Base-by-base conservation (phyloP, 108 stramenopile species). In the Nannochloropsis oceanica region DNA sequence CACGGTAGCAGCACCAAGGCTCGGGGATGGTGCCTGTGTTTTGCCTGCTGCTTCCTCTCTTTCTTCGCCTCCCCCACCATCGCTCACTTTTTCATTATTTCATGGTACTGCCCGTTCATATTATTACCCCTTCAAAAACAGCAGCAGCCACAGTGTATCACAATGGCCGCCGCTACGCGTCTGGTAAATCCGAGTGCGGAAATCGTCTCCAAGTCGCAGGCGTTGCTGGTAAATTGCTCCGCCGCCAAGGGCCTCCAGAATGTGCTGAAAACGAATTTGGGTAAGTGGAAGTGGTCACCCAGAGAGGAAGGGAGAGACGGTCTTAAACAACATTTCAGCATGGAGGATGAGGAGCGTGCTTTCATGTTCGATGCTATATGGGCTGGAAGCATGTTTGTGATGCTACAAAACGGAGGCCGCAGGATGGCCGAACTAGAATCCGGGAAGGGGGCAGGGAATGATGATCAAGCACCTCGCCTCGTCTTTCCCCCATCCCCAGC, bases 101-200 rank as follows among this genome's bases (percentile, higher is more conserved):
- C 59, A 7, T n/a, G 59, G n/a, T 10, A 73, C 34, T 5, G 1
- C 5, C 34, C 34, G 2, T 34, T 1, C 1, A 3, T 5, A 34
- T 34, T 34, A 34, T 34, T 34, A 34, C 34, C 34, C 1, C 34
- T 34, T 5, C 59, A 5, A 73, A 73, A 73, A 73, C 59, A n/a
- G 25, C 81, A 81, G 34, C 81, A 81, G 25, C 24, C 27, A n/a
- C 24, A 79, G 79, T 25, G 79, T 42, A 0, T 9, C 25, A 90
- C 59, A 24, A 94, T 93, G 93, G 89, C 92, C 27, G 92, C 94
- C n/a, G 92, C 93, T 43, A 92, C 93, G 43, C 89, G 93, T 86
- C 93, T 94, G 81, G 87, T 95, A 26, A 94, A 93, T 84, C 95
- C 98, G 84, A 96, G 95, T 87, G 97, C 97, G 73, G 99, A 99